Conservation (phyloP, 805 yeast species). For the Starmerella floris region DNA sequence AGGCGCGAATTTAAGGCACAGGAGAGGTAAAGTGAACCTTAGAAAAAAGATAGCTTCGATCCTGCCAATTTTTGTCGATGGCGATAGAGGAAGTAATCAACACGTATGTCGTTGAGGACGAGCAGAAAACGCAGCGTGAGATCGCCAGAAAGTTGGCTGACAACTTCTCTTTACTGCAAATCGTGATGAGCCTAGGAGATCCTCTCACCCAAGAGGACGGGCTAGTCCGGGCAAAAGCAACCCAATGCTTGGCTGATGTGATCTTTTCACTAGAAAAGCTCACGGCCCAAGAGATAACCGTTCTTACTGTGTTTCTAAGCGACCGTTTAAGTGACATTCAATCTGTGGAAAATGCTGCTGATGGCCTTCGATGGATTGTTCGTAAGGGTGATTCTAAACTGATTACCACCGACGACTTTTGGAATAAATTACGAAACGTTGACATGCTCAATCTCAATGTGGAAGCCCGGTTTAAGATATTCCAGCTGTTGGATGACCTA, state of each 20-base stretch:
- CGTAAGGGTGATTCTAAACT: not conserved
- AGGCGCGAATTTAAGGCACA: no score
- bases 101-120: slow-evolving; percentile 20
- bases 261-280: slow-evolving; percentile 28
- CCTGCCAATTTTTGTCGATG: slow-evolving; percentile 3
- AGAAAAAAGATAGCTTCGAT: not conserved
- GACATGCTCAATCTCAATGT: slow-evolving; percentile 13
- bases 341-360: slow-evolving; percentile 12
- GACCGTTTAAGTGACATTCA: slow-evolving; percentile 36
- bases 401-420: not conserved
- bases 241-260: slow-evolving; percentile 33
- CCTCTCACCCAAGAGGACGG: slow-evolving; percentile 49
- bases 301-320: slow-evolving; percentile 38
- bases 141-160: slow-evolving; percentile 7
- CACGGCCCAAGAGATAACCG: slow-evolving; percentile 27
- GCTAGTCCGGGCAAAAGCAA: slow-evolving; percentile 35
- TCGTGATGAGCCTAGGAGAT: slow-evolving; percentile 49
- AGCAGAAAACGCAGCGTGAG: not conserved
- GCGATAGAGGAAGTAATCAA: slow-evolving; percentile 19
- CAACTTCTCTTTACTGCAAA: slow-evolving; percentile 14
- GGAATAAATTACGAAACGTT: slow-evolving; percentile 4
- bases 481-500: slow-evolving; percentile 4
- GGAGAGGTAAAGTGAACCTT: no score
- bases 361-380: slow-evolving; percentile 6
- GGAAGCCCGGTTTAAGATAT: slow-evolving; percentile 5